Evolutionary conservation across 495 filamentous ascomycete genomes (phyloP).

Genomic region (Talaromyces borbonicus): DNA sequence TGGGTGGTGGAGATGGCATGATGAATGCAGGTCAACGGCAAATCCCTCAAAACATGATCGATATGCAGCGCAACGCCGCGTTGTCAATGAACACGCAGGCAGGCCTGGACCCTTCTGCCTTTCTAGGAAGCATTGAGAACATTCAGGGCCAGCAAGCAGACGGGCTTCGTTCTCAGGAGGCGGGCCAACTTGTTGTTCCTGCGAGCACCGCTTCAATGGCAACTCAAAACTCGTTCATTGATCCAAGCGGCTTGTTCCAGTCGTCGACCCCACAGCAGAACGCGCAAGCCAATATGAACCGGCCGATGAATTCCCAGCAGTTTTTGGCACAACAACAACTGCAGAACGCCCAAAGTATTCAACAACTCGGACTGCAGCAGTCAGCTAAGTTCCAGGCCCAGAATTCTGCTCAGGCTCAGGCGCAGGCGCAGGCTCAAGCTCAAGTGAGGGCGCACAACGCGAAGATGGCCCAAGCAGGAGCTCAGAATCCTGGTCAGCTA

Average conservation of each 20-base stretch:
- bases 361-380: constrained; percentile 27
- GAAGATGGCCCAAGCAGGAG: constrained; percentile 32
- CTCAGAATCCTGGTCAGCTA: constrained; percentile 24
- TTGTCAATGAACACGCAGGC: constrained; percentile 29
- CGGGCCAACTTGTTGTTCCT: constrained; percentile 56
- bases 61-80: constrained; percentile 29
- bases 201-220: constrained; percentile 47
- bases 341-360: constrained; percentile 25
- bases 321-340: constrained; percentile 33
- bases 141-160: constrained; percentile 53
- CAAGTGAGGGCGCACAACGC: constrained; percentile 40
- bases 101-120: constrained; percentile 34
- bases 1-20: constrained; percentile 23
- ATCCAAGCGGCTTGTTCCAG: constrained; percentile 31
- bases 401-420: constrained; percentile 26
- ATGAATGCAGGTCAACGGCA: constrained; percentile 35
- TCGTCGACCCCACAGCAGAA: constrained; percentile 19
- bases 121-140: constrained; percentile 43
- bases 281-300: constrained; percentile 30
- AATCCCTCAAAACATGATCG: constrained; percentile 35
- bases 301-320: constrained; percentile 27
- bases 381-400: constrained; percentile 25
- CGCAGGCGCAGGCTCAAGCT: constrained; percentile 31
- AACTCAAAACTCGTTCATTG: constrained; percentile 28
- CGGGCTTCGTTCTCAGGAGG: constrained; percentile 52